Base-by-base conservation (phyloP, 148 eudicot species). In the Beta vulgaris region DNA sequence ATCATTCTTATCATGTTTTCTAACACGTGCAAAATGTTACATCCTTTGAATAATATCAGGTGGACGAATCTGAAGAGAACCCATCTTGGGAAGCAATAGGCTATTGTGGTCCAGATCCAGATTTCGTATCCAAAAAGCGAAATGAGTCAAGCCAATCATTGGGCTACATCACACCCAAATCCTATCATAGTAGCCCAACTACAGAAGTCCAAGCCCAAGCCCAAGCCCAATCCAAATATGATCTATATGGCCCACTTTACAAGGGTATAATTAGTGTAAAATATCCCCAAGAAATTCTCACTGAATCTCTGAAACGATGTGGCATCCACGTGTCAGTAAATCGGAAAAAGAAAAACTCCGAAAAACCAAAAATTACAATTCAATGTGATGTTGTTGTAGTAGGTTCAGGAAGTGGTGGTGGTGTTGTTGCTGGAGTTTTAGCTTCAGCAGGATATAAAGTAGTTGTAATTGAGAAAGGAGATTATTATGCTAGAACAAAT, bases 391-490 rank as follows among this genome's bases (percentile, higher is more conserved):
- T 69, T 0, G 94, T 90, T 0, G 89, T 92, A 11, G 84, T 92
- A 0, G 97, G 97, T 1, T 90, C 97, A 0, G 97, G 97, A 39
- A 85, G 89, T 0, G 97, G 97, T 0, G 97, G 94, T 0, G 92
- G 97, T 0, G 87, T 92, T 1, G 82, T 83, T 6, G 94, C 92
- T 0, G 97, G 97, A 5, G 82, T 87, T 34, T 79, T 92, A 32
- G 92, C 97, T 3, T 73, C 86, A 36, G 88, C 94, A 0, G 97
- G 94, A 4, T 86, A 88, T 79, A 88, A 88, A 82, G 97, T 92
- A 3, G 35, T 90, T n/a, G 94, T 92, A 43, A 1, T 92, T 11
- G 97, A 92, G 36, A 87, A 92, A 78, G 97, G 97, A 15, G 82
- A 80, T 4, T 92, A 88, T 34, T 7, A 21, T 28, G 88, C 94